Evolutionary conservation across 345 rosid species (phyloP), one percentile per base, ranked within the genome.

Genomic region (Populus pruinosa): DNA sequence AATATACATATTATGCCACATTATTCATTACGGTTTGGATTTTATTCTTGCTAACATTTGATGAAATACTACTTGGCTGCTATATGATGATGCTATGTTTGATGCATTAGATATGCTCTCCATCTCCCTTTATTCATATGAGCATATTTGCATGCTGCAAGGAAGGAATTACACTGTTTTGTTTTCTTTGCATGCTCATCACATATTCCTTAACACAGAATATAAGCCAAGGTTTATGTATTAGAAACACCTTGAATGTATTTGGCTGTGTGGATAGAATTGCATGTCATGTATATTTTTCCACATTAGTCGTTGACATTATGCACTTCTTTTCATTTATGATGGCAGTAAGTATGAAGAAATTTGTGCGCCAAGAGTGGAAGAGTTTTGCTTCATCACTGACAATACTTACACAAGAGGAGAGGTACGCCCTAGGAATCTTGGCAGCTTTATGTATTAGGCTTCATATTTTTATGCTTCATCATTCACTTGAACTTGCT

Each of bases 321-420:
- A 59, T 85, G 47, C 59, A 76, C 55, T 81, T 36, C 55, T 81
- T 36, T 75, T 69, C 66, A 35, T 4, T 71, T 80, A 71, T 72
- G 68, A 77, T 77, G 85, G 85, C 80, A 93, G 99, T 77, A 95
- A 95, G 83, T 95, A 93, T 10, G 98, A 93, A 89, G 99, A 95
- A 86, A 85, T 91, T 71, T 86, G 87, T 76, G 92, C 96, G 36
- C 99, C 98, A n/a, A 82, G 84, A 64, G 92, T 91, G 77, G 98
- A 95, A 85, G 99, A 93, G 72, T 93, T 93, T 87, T 91, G 96
- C 90, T 86, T 88, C 84, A 95, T 95, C 83, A 93, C 99, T 25
- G 99, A 91, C 85, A 93, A 88, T 71, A 93, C 98, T 55, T 95
- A 95, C 77, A 88, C 94, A 20, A 95, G 75, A 84, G 86, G 38